phyloP scores from a whole-genome alignment of 1,284 basidiomycete species.

The Blastosporella zonata region DNA sequence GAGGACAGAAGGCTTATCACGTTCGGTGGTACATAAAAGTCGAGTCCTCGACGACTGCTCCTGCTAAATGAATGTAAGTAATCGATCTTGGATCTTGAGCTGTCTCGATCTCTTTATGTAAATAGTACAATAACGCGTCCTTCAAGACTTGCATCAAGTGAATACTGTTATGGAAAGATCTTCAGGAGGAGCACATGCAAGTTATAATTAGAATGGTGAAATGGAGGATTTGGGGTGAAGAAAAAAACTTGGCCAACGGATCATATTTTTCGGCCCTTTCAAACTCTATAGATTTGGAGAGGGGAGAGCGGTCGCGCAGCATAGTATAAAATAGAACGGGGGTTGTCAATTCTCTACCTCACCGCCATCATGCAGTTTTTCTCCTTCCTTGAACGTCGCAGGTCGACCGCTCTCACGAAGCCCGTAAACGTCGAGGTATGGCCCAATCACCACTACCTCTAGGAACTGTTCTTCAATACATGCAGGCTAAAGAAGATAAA shows the following conservation, averaged over 20 bases:
- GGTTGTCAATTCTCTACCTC: neutral
- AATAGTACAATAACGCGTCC: no score
- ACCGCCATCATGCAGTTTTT: conserved; percentile 10
- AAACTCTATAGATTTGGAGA: neutral
- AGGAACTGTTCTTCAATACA: neutral
- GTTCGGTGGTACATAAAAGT: no score
- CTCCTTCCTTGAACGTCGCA: conserved; percentile 16
- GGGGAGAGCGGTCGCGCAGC: neutral
- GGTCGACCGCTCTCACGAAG: conserved; percentile 3
- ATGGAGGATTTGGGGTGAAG: neutral
- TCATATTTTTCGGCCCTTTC: conserved; percentile 5
- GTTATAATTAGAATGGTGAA: neutral
- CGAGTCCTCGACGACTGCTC: no score
- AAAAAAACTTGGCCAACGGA: conserved; percentile 1
- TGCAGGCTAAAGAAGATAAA: neutral
- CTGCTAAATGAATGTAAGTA: no score
- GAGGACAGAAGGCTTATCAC: no score
- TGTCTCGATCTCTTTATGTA: no score
- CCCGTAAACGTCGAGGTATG: conserved; percentile 9
- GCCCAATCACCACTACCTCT: neutral
- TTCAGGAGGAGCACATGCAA: no score
- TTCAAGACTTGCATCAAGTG: no score
- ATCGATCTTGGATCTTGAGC: no score
- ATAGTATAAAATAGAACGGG: neutral
- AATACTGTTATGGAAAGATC: no score